Evolutionary conservation across 2,329 filamentous ascomycete genomes (phyloP), one percentile per base, ranked within the genome.

Genomic region (Elsinoe fawcettii): DNA sequence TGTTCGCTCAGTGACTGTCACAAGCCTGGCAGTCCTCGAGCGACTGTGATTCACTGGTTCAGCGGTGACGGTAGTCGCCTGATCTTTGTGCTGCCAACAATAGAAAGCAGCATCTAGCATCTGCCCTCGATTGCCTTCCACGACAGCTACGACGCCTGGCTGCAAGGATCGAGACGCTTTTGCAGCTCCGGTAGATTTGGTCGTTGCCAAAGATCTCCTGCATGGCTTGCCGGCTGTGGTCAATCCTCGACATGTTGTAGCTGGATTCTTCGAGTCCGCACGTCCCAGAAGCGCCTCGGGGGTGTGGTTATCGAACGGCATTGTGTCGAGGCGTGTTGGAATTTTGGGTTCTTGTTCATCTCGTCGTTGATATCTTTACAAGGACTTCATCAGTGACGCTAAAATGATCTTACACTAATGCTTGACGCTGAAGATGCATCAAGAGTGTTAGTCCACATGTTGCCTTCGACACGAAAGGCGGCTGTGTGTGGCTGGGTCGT

Each of bases 31-130:
- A 37, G 43, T 23, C 16, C 32, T 16, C 25, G 51, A 20, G 27
- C 57, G 34, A 11, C 37, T 18, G n/a, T 59, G 58, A 12, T 62
- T 59, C n/a, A 53, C 59, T 37, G 63, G 61, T 1, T 59, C 58
- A n/a, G 63, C 69, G 67, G 57, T 65, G 12, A 74, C 58, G 11
- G 64, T 67, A 56, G 74, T 68, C 2, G 89, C 89, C 71, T 99
- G 93, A 58, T 93, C 89, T 69, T 88, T 91, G 75, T 99, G 93
- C 70, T 96, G 90, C 87, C 88, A 96, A 76, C 92, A 97, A 73
- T 90, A 96, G 51, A 85, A 80, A n/a, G 73, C 77, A 3, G 72
- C 71, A 58, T 84, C 82, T 32, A 73, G 77, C 9, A 60, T 56
- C 60, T 83, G 79, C 49, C 82, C 78, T 58, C 75, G 73, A 1